Conservation (phyloP, 1,284 basidiomycete genomes). For the Tilletia indica region DNA sequence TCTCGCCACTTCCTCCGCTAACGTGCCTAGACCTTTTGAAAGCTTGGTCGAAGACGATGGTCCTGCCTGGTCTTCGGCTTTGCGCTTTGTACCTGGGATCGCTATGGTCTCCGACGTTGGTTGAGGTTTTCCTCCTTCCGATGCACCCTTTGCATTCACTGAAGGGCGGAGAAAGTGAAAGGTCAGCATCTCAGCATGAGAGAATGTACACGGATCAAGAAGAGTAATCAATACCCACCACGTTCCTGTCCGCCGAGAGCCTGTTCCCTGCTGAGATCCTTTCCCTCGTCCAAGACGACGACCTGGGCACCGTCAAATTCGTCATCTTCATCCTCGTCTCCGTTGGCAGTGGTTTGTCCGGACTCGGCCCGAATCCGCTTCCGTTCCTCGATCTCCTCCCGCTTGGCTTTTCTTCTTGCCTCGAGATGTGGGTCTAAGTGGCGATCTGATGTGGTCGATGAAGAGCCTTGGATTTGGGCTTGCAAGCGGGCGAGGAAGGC, state of each 20-base stretch:
- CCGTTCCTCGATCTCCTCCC: constrained; percentile 1
- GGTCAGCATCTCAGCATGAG: too few relatives aligned
- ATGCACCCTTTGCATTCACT: too few relatives aligned
- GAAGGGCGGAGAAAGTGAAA: not conserved
- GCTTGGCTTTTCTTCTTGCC: not conserved
- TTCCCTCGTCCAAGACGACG: constrained; percentile 9
- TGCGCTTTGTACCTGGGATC: not conserved
- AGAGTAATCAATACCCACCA: too few relatives aligned
- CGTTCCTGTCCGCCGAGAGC: not conserved
- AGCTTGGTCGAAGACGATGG: not conserved
- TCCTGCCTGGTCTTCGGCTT: constrained; percentile 7
- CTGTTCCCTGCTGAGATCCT: constrained; percentile 14
- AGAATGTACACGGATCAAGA: too few relatives aligned
- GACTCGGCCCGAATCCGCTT: not conserved
- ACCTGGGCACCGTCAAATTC: constrained; percentile 13
- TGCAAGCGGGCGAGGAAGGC: constrained; percentile 13
- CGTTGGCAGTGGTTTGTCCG: not conserved
- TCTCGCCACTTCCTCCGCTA: constrained; percentile 7
- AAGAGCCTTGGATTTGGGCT: constrained; percentile 12
- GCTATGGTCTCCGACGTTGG: constrained; percentile 4
- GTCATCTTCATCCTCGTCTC: constrained; percentile 15
- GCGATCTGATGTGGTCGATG: not conserved
- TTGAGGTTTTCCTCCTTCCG: not conserved
- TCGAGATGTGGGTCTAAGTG: constrained; percentile 4
- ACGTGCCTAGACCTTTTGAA: not conserved